Percentiles rank a stretch among this genome's conserved stretches.
Conservation (phyloP, 129 eudicot genomes). For the Heracleum sosnowskyi region DNA sequence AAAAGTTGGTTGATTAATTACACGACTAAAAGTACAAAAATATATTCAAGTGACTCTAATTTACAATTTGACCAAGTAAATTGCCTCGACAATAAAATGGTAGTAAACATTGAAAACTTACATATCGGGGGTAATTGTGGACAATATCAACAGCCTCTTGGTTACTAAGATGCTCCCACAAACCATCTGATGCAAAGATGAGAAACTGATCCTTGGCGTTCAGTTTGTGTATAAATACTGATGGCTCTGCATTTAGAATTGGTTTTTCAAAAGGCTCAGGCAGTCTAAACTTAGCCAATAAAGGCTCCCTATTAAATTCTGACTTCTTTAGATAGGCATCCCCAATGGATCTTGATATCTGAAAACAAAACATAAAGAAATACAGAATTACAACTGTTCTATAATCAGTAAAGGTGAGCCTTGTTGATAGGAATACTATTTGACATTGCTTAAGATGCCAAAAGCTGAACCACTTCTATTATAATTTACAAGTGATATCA, state of each 20-base stretch:
- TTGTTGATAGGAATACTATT: not conserved
- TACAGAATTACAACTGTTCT: constrained; percentile 5
- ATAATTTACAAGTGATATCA: not conserved
- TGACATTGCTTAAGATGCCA: not conserved
- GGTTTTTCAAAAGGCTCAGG: constrained; percentile 55
- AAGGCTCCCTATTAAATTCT: constrained; percentile 70
- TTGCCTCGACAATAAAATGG: not conserved
- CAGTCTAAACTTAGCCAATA: constrained; percentile 65
- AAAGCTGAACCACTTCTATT: not conserved
- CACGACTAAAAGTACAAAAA: not conserved
- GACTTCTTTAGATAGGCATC: constrained; percentile 78
- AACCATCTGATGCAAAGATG: constrained; percentile 92
- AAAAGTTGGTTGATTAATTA: not conserved
- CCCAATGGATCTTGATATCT: constrained; percentile 90
- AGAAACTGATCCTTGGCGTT: constrained; percentile 62
- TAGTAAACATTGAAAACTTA: constrained; percentile 28
- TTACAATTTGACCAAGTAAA: not conserved
- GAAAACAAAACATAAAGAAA: constrained; percentile 11
- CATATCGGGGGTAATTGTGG: constrained; percentile 50
- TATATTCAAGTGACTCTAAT: not conserved
- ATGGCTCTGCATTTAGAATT: constrained; percentile 75
- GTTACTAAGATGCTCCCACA: constrained; percentile 96
- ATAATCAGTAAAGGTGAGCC: not conserved
- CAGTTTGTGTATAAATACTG: constrained; percentile 55
- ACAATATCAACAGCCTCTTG: constrained; percentile 88